Conservation (phyloP, 352 stramenopile species). For the Saprolegnia diclina region DNA sequence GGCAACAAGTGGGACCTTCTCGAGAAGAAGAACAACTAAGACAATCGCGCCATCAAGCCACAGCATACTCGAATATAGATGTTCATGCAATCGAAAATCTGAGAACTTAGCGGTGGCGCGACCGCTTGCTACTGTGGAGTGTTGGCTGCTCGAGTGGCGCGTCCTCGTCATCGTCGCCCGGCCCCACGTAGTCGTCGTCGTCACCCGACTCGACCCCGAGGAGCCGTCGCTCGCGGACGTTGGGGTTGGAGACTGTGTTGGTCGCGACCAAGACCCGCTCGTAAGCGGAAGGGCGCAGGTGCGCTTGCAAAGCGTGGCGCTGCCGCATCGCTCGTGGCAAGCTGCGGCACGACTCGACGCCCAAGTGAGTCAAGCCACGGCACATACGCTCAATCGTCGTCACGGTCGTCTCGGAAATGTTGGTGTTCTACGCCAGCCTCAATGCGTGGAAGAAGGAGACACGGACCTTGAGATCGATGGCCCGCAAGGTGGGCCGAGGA, state of each 20-base stretch:
- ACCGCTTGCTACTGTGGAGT: too few relatives aligned
- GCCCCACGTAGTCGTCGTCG: too few relatives aligned
- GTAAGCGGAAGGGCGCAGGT: neutral
- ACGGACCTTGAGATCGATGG: neutral
- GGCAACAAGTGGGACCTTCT: constrained; percentile 8
- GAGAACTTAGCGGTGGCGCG: too few relatives aligned
- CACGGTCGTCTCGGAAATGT: neutral
- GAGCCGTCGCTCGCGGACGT: neutral
- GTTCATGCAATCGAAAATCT: too few relatives aligned
- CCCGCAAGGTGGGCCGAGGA: neutral
- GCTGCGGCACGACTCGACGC: neutral
- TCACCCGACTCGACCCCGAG: neutral
- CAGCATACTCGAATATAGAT: too few relatives aligned
- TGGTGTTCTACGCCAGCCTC: neutral
- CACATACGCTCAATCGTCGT: neutral
- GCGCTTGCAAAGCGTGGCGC: neutral
- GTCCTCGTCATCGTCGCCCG: too few relatives aligned
- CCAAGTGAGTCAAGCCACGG: neutral
- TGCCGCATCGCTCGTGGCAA: neutral
- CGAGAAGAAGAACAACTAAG: neutral
- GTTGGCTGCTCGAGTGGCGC: too few relatives aligned
- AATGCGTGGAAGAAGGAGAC: neutral
- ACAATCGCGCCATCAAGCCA: too few relatives aligned
- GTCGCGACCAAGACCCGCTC: neutral
- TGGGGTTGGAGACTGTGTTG: neutral